Conservation (phyloP, 208 protist species). For the Novymonas esmeraldas region DNA sequence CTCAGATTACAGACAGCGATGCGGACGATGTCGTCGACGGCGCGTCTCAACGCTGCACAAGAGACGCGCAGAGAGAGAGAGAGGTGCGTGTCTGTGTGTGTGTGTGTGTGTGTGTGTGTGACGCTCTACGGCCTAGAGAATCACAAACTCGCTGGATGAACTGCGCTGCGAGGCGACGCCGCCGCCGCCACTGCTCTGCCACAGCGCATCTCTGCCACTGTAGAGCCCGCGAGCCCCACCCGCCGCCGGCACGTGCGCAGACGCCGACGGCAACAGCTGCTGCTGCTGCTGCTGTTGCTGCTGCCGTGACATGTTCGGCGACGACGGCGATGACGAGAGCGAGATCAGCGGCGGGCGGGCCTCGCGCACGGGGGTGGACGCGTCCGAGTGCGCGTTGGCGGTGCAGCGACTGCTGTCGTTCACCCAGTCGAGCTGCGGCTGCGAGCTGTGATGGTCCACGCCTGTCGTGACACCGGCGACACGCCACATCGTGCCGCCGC, state of each 20-base stretch:
- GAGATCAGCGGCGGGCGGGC: slow-evolving; percentile 1
- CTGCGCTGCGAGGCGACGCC: slow-evolving; percentile 14
- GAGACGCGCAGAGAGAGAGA: background rate
- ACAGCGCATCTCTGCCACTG: too few relatives aligned
- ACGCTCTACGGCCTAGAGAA: background rate
- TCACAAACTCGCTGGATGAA: slow-evolving; percentile 27
- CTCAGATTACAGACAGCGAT: too few relatives aligned
- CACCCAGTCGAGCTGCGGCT: too few relatives aligned
- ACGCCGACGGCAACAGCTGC: background rate
- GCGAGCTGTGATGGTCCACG: too few relatives aligned
- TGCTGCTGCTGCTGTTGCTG: slow-evolving; percentile 2
- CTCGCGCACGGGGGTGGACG: slow-evolving; percentile 16
- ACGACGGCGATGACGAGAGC: background rate
- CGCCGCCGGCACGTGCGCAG: background rate
- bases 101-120: too few relatives aligned
- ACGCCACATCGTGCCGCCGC: background rate
- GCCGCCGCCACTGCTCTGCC: background rate
- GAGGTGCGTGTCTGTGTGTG: background rate
- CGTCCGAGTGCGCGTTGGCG: background rate
- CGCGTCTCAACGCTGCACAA: too few relatives aligned
- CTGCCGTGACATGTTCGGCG: background rate
- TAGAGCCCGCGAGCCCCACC: slow-evolving; percentile 5
- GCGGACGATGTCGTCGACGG: too few relatives aligned
- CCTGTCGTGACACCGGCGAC: background rate
- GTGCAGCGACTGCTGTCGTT: too few relatives aligned